These are phyloP conservation scores for Iris pallida DNA, from an alignment of 116 monocot species.

Conservation along the genomic window DNA sequence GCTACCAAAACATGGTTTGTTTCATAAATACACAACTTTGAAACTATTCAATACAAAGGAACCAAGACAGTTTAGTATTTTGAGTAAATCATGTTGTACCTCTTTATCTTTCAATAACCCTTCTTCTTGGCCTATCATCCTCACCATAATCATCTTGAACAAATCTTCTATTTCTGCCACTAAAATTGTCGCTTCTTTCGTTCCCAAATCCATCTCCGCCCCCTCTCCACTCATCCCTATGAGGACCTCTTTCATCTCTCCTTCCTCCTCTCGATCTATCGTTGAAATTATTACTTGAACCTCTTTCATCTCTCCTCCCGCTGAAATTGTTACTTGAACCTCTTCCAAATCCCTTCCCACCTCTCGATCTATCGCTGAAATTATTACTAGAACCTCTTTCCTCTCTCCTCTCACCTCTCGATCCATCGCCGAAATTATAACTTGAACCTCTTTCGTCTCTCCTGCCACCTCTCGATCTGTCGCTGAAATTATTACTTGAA, in stretches of 20 bases:
- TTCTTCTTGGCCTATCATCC: conserved; percentile 17
- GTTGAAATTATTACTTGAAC: conserved; percentile 17
- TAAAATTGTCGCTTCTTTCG: conserved; percentile 3
- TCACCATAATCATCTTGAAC: conserved; percentile 7
- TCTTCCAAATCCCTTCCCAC: neutral
- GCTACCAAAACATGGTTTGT: no score
- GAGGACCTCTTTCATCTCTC: conserved; percentile 18
- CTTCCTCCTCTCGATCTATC: conserved; percentile 24
- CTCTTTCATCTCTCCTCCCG: conserved; percentile 9
- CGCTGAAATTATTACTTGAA: neutral
- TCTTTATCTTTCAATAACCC: conserved; percentile 22
- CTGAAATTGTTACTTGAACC: neutral
- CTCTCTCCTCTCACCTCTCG: neutral
- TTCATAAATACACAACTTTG: no score
- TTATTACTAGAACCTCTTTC: neutral
- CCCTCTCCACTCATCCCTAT: neutral
- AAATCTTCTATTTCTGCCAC: conserved; percentile 11
- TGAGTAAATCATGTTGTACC: no score
- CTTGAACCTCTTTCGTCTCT: neutral
- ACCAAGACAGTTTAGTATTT: no score
- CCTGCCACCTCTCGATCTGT: neutral
- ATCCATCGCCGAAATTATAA: neutral
- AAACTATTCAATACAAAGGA: no score
- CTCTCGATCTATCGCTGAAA: neutral
- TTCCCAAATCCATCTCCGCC: conserved; percentile 7